A percentile compares a stretch with the other conserved stretches of the same genome.
These are phyloP conservation scores for Pythium oligandrum DNA, from an alignment of 352 stramenopile genomes.

Conservation along the genomic window DNA sequence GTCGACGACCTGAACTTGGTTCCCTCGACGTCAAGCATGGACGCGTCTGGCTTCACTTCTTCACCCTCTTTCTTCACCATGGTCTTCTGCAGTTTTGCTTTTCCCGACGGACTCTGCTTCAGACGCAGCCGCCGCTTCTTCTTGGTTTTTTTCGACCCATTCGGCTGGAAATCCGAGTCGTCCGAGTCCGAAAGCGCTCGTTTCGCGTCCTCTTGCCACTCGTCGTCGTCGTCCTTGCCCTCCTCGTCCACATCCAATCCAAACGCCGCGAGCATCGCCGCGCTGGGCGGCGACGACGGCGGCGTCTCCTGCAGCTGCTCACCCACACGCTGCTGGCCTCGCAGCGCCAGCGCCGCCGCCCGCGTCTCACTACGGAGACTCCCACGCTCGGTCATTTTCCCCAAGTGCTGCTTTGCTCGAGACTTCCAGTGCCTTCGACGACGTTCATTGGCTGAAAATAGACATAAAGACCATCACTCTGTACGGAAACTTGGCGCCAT, in stretches of 20 bases:
- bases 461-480: too few species aligned
- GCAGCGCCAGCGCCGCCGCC: slow-evolving; percentile 13
- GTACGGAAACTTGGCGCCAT: too few species aligned
- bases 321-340: not conserved
- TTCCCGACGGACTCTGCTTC: not conserved
- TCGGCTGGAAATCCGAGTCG: slow-evolving; percentile 13
- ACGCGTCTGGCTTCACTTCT: slow-evolving; percentile 2
- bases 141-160: slow-evolving; percentile 1
- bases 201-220: not conserved
- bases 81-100: slow-evolving; percentile 1
- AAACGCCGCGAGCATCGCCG: slow-evolving; percentile 13
- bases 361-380: slow-evolving; percentile 22
- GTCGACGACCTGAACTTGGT: slow-evolving; percentile 9
- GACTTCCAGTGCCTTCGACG: too few species aligned
- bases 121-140: slow-evolving; percentile 23
- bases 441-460: too few species aligned
- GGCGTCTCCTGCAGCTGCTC: slow-evolving; percentile 10
- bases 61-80: not conserved
- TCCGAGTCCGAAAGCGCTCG: not conserved
- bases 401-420: too few species aligned
- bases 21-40: slow-evolving; percentile 2
- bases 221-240: slow-evolving; percentile 4
- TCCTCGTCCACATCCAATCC: slow-evolving; percentile 8
- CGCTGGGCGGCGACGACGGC: slow-evolving; percentile 19
- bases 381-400: slow-evolving; percentile 8